Base-by-base conservation (phyloP, 2,329 filamentous ascomycete genomes). In the Aotearoamyces nothofagi region DNA sequence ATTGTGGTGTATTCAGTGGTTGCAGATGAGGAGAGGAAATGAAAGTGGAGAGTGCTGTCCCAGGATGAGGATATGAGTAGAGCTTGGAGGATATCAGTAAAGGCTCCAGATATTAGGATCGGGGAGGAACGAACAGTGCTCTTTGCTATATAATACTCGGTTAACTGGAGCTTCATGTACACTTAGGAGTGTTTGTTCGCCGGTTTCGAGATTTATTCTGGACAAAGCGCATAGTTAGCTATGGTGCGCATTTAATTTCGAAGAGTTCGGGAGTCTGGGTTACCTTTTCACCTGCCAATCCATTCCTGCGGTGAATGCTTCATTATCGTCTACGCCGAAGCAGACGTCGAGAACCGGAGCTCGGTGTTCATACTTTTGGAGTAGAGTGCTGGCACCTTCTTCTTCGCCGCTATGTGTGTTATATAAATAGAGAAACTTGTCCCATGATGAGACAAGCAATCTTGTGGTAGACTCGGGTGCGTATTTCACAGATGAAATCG, bases 391-490 rank as follows among this genome's bases (percentile, higher is more conserved):
- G 20, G 47, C 51, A 12, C 54, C 51, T 25, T 67, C 61, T 38
- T 66, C 63, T 13, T 65, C 66, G 36, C 60, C 58, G 25, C 55
- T 55, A 11, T 61, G 57, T 34, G 78, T 67, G 48, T 92, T 81
- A 62, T 96, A 96, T 29, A 87, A 64, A 55, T 94, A 92, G 32
- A 92, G 72, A 51, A 82, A 72, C 54, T 76, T 82, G 56, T 96
- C 87, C 90, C 90, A 98, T 32, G 84, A 93, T 8, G 86, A 78
- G 43, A 87, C 86, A n/a, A 92, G 69, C 20, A 98, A 66, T 42
- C 75, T 78, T 30, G 65, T 71, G 3, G 76, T 66, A n/a, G 75
- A 72, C 36, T 66, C 59, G 19, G 83, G 80, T 39, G 86, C 82
- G 63, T 92, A 98, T 47, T 73, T 73, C 46, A 96, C 61, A 14